Evolutionary conservation across 257 asterid species (phyloP), one percentile per base, ranked within the genome.

Genomic region (Solanum chaucha): DNA sequence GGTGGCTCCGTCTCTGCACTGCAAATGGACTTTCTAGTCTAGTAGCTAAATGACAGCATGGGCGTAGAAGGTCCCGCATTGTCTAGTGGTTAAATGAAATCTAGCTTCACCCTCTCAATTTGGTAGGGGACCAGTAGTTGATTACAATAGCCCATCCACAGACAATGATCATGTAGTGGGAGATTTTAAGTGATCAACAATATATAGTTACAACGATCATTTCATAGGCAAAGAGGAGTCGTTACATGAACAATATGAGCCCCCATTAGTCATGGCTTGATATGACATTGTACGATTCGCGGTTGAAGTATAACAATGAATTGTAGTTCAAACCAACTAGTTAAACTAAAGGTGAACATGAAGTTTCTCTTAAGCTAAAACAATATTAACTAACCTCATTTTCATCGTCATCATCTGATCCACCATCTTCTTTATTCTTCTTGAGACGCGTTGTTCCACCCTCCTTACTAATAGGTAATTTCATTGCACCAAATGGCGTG

Each of bases 401-500:
- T 2, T 89, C 89, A 7, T 93, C 92, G 7, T 94, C 98, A 6
- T 93, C 98, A 2, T 95, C 95, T 13, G 64, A 55, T 55, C 89
- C 96, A 44, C 95, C 90, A 58, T 94, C 99, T 90, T 93, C 97
- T 90, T 95, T 93, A 5, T 94, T 94, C 95, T 96, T 96, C 95
- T 95, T 96, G 68, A 97, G 94, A 88, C 92, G 83, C 85, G 99
- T 96, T 1, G 95, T 94, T 26, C 99, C 99, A 12, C 98, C 95
- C 90, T 96, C 99, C 95, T 93, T 97, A 41, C 91, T 88, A 75
- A 97, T 95, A 20, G 99, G 99, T 20, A 97, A 86, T 89, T 95
- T 97, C 99, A 97, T 97, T 12, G 91, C 94, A 82, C 98, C 99
- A 88, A 96, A 96, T 73, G 99, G 98, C 1, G 98, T 97, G 74